A percentile compares a stretch with the other conserved stretches of the same genome.
Conservation (phyloP, 2,329 filamentous ascomycete species). For the Alternaria brassicae region DNA sequence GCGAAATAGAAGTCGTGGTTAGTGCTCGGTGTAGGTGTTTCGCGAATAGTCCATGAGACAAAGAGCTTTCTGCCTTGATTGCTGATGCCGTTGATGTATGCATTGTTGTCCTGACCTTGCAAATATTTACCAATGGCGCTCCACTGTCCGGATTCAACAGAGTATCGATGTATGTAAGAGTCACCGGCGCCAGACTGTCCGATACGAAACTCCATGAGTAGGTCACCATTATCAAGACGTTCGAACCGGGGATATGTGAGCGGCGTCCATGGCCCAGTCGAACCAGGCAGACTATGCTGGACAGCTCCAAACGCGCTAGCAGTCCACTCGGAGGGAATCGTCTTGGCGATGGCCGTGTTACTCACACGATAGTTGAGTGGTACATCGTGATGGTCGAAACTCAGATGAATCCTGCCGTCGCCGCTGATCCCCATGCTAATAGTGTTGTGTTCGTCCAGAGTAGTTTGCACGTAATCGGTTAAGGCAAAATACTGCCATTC, state of each 20-base stretch:
- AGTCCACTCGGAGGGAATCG: constrained; percentile 36
- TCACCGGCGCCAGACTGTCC: constrained; percentile 60
- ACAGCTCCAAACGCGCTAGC: constrained; percentile 40
- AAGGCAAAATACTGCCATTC: constrained; percentile 59
- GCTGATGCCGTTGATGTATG: constrained; percentile 61
- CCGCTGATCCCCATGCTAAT: constrained; percentile 61
- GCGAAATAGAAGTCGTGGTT: constrained; percentile 61
- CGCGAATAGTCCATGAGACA: constrained; percentile 60
- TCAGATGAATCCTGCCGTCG: constrained; percentile 62
- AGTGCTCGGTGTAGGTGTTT: constrained; percentile 56
- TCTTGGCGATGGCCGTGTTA: constrained; percentile 41
- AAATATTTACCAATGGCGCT: constrained; percentile 52
- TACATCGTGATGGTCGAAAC: constrained; percentile 59
- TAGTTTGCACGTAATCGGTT: constrained; percentile 59
- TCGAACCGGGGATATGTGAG: constrained; percentile 62
- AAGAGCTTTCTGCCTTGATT: constrained; percentile 48
- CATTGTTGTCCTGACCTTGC: constrained; percentile 57
- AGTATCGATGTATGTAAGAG: constrained; percentile 58
- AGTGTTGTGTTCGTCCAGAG: constrained; percentile 62
- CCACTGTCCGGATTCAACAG: constrained; percentile 47
- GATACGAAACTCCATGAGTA: constrained; percentile 60
- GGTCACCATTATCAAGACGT: constrained; percentile 45
- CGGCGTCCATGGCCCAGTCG: constrained; percentile 44
- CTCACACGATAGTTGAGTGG: constrained; percentile 47
- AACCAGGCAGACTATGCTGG: constrained; percentile 40